These are phyloP conservation scores for Amniculicola lignicola DNA, from an alignment of 495 filamentous ascomycete genomes.

Conservation along the genomic window DNA sequence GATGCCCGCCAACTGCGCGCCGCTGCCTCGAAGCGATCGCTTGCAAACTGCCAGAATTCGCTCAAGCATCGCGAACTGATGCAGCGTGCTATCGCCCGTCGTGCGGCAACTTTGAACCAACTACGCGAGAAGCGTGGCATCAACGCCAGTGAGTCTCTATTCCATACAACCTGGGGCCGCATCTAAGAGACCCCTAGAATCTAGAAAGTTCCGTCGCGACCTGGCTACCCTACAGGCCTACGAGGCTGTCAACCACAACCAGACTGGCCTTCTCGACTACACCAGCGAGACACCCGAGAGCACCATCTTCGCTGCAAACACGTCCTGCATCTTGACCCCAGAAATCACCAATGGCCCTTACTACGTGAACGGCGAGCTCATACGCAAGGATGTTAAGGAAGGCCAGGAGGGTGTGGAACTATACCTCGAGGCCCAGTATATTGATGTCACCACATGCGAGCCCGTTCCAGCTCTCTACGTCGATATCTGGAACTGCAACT, in stretches of 20 bases:
- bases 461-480: slow-evolving; percentile 52
- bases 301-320: slow-evolving; percentile 13
- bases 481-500: slow-evolving; percentile 59
- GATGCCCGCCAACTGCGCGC: slow-evolving; percentile 8
- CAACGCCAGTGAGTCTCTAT: not conserved
- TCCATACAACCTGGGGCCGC: not conserved
- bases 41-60: slow-evolving; percentile 2
- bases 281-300: not conserved
- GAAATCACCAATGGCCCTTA: slow-evolving; percentile 33
- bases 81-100: slow-evolving; percentile 14
- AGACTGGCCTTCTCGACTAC: slow-evolving; percentile 9
- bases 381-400: slow-evolving; percentile 54
- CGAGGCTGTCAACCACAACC: slow-evolving; percentile 22
- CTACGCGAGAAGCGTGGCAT: slow-evolving; percentile 13
- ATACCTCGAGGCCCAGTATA: slow-evolving; percentile 57
- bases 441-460: slow-evolving; percentile 59
- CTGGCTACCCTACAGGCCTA: slow-evolving; percentile 12
- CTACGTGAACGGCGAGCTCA: slow-evolving; percentile 43
- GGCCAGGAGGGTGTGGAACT: slow-evolving; percentile 54
- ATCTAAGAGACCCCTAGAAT: not conserved
- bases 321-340: slow-evolving; percentile 24
- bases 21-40: slow-evolving; percentile 5
- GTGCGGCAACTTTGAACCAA: not conserved
- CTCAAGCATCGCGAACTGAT: slow-evolving; percentile 7
- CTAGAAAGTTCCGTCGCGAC: slow-evolving; percentile 14